Evolutionary conservation across 768 basidiomycete species (phyloP).

Genomic region (Leccinum boreale): DNA sequence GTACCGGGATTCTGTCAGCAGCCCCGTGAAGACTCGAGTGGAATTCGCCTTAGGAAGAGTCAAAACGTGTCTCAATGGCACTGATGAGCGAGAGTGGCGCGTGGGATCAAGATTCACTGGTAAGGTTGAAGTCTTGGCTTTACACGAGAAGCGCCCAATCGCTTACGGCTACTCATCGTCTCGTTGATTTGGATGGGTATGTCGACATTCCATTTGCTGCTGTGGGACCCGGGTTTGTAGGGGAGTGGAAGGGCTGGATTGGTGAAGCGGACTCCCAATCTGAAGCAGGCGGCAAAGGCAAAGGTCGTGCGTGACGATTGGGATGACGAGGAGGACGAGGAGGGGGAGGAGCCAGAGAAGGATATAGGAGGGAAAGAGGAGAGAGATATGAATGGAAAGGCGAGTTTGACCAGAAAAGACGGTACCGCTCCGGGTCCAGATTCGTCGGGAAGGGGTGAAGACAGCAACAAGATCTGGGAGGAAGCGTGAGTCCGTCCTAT

Average conservation of each 20-base stretch:
- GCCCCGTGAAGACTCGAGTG: neutral
- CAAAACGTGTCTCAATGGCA: constrained; percentile 10
- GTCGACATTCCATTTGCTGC: neutral
- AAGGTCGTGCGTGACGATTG: constrained; percentile 47
- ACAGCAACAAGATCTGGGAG: constrained; percentile 60
- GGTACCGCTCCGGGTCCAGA: neutral
- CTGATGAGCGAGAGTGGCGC: constrained; percentile 7
- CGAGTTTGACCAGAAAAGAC: neutral
- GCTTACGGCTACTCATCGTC: constrained; percentile 11
- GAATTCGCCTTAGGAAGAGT: neutral
- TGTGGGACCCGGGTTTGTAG: neutral
- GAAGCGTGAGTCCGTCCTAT: constrained; percentile 54
- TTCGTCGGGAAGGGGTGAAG: constrained; percentile 4
- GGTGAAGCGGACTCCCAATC: neutral
- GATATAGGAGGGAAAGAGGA: neutral
- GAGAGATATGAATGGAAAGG: neutral
- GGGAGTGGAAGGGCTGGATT: constrained; percentile 1
- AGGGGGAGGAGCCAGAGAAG: neutral
- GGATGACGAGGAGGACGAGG: constrained; percentile 52
- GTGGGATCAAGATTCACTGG: constrained; percentile 19
- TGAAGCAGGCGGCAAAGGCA: neutral
- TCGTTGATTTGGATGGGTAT: neutral
- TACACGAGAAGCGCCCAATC: constrained; percentile 2
- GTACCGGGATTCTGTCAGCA: neutral
- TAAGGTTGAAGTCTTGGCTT: constrained; percentile 1